Evolutionary conservation across 2,329 filamentous ascomycete genomes (phyloP).

Genomic region (Talaromyces sp.): DNA sequence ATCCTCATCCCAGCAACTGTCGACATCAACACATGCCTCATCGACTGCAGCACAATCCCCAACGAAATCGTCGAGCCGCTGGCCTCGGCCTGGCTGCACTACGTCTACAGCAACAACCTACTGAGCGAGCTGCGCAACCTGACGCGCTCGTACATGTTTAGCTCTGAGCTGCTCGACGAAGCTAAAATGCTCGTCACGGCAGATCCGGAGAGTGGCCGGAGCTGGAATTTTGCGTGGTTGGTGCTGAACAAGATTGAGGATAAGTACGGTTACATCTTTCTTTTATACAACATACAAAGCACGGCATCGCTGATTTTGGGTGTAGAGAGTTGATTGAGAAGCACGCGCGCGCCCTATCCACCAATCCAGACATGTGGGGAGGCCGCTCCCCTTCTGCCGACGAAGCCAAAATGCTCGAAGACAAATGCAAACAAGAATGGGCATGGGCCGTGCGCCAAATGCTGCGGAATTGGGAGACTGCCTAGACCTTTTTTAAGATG

Average conservation of each 20-base stretch:
- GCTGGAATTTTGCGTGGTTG: slow-evolving; percentile 73
- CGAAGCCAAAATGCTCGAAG: slow-evolving; percentile 54
- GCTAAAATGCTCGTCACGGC: slow-evolving; percentile 54
- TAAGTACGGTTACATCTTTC: slow-evolving; percentile 44
- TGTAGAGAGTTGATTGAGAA: slow-evolving; percentile 56
- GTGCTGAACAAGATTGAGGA: slow-evolving; percentile 61
- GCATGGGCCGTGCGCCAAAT: slow-evolving; percentile 58
- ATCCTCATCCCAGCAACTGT: slow-evolving; percentile 37
- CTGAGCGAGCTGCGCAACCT: slow-evolving; percentile 64
- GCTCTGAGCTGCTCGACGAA: slow-evolving; percentile 40
- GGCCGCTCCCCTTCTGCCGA: slow-evolving; percentile 50
- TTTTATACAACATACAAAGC: too few relatives aligned
- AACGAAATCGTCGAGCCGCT: slow-evolving; percentile 58
- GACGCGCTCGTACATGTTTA: slow-evolving; percentile 63
- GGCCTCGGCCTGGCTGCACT: slow-evolving; percentile 66
- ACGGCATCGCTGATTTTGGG: slow-evolving; percentile 25
- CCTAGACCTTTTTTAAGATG: too few relatives aligned
- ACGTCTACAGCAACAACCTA: slow-evolving; percentile 65
- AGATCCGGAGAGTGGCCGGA: slow-evolving; percentile 62
- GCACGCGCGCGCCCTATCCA: slow-evolving; percentile 58
- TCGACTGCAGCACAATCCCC: slow-evolving; percentile 42
- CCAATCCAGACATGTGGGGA: slow-evolving; percentile 66
- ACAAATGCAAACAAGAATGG: slow-evolving; percentile 64
- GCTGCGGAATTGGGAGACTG: slow-evolving; percentile 60
- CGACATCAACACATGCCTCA: slow-evolving; percentile 35